A percentile compares a stretch with the other conserved stretches of the same genome.
phyloP scores from a whole-genome alignment of 148 eudicot species.

The Pharnaceum exiguum region DNA sequence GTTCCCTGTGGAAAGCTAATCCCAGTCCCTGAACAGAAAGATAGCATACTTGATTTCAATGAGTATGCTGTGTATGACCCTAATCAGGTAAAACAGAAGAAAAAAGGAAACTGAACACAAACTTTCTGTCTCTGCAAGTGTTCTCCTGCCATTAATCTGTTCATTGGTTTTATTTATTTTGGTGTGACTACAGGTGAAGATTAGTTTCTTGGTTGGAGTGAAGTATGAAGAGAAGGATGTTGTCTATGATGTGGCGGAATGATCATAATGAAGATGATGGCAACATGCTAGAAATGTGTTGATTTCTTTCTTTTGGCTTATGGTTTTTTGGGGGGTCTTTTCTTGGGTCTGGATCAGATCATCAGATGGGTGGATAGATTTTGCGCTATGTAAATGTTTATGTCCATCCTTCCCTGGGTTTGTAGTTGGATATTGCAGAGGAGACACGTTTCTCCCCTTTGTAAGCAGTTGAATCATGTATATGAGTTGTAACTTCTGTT shows the following conservation, averaged over 20 bases:
- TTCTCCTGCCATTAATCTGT: not conserved
- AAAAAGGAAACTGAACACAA: too few relatives aligned
- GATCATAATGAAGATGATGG: not conserved
- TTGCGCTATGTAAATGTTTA: constrained; percentile 8
- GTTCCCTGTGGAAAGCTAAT: constrained; percentile 74
- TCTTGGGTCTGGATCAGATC: not conserved
- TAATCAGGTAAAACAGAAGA: constrained; percentile 44
- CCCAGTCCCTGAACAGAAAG: constrained; percentile 57
- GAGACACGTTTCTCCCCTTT: not conserved
- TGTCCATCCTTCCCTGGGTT: not conserved
- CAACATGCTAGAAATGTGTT: not conserved
- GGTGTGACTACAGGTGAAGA: constrained; percentile 45
- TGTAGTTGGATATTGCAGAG: not conserved
- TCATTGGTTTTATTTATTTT: not conserved
- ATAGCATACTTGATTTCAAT: constrained; percentile 69
- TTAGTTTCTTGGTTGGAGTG: constrained; percentile 80
- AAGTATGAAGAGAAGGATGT: constrained; percentile 64
- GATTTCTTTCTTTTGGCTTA: not conserved
- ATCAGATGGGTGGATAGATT: not conserved
- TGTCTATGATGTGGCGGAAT: constrained; percentile 30
- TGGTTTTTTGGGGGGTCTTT: not conserved
- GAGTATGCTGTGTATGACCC: constrained; percentile 90
- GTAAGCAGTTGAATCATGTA: not conserved
- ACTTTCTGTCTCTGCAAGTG: not conserved
- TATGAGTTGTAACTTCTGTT: not conserved